A percentile compares a stretch with the other conserved stretches of the same genome.
Conservation (phyloP, 2,329 filamentous ascomycete species). For the Colletotrichum filicis region DNA sequence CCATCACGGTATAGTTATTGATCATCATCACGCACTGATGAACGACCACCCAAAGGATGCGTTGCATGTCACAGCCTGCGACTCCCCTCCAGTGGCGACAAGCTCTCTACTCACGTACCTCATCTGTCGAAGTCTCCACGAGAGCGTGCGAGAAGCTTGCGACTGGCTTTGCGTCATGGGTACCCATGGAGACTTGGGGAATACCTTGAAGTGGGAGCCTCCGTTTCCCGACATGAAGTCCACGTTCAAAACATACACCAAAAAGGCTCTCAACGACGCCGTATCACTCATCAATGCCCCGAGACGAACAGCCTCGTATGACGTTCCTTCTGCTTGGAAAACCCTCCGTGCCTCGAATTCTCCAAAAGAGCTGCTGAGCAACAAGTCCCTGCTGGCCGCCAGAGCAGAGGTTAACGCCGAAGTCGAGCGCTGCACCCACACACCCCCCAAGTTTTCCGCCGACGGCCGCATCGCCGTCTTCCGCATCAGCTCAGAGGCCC, state of each 20-base stretch:
- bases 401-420: conserved; percentile 69
- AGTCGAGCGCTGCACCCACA: conserved; percentile 69
- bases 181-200: conserved; percentile 75
- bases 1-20: conserved; percentile 68
- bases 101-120: conserved; percentile 72
- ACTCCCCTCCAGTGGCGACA: conserved; percentile 73
- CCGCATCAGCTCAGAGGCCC: conserved; percentile 67
- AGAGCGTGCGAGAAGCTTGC: conserved; percentile 58
- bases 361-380: conserved; percentile 62
- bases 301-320: conserved; percentile 68
- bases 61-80: conserved; percentile 69
- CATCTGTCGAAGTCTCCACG: conserved; percentile 68
- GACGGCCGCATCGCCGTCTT: conserved; percentile 73
- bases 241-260: conserved; percentile 69
- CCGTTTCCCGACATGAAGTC: conserved; percentile 74
- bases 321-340: conserved; percentile 70
- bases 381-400: conserved; percentile 62
- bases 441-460: conserved; percentile 70
- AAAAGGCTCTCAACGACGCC: conserved; percentile 70
- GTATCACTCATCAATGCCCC: conserved; percentile 75
- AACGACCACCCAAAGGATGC: conserved; percentile 67
- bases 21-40: conserved; percentile 69
- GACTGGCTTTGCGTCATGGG: conserved; percentile 73
- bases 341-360: conserved; percentile 62
- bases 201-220: conserved; percentile 70